These are phyloP conservation scores for Rhizopogon salebrosus DNA, from an alignment of 768 basidiomycete species.

Conservation along the genomic window DNA sequence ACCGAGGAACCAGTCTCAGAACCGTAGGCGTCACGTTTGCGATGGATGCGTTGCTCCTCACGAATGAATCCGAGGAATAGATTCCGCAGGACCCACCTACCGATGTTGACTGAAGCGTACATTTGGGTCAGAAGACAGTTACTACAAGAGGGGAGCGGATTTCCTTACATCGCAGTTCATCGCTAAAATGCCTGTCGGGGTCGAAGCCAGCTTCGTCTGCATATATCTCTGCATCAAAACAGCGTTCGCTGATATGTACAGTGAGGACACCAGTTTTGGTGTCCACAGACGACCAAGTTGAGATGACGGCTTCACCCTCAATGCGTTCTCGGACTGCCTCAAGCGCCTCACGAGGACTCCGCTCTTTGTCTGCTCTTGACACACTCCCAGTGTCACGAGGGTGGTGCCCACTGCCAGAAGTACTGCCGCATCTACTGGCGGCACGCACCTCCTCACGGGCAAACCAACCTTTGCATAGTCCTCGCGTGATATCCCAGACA, in stretches of 20 bases:
- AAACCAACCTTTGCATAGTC: conserved; percentile 71
- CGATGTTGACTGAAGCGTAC: conserved; percentile 68
- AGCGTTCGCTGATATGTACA: conserved; percentile 81
- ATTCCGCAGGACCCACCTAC: conserved; percentile 87
- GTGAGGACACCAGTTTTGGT: conserved; percentile 86
- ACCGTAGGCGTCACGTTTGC: conserved; percentile 24
- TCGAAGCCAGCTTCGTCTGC: conserved; percentile 83
- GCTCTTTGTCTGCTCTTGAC: conserved; percentile 35
- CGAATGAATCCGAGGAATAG: conserved; percentile 75
- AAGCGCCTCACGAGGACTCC: conserved; percentile 76
- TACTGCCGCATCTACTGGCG: conserved; percentile 46
- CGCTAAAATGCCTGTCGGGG: conserved; percentile 54
- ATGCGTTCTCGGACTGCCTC: conserved; percentile 86
- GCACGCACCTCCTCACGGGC: conserved; percentile 58
- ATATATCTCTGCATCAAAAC: conserved; percentile 94
- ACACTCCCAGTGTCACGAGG: conserved; percentile 27
- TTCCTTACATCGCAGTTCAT: conserved; percentile 76
- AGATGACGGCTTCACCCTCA: conserved; percentile 89
- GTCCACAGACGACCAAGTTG: conserved; percentile 84
- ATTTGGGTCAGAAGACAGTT: conserved; percentile 4
- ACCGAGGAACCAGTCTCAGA: conserved; percentile 14
- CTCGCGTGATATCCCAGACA: conserved; percentile 88
- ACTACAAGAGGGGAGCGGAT: conserved; percentile 1
- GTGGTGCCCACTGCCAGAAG: conserved; percentile 28
- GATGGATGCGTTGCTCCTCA: conserved; percentile 53